A percentile compares a stretch with the other conserved stretches of the same genome.
These are phyloP conservation scores for Saccharomycopsis malanga DNA, from an alignment of 805 yeast genomes.

Conservation along the genomic window DNA sequence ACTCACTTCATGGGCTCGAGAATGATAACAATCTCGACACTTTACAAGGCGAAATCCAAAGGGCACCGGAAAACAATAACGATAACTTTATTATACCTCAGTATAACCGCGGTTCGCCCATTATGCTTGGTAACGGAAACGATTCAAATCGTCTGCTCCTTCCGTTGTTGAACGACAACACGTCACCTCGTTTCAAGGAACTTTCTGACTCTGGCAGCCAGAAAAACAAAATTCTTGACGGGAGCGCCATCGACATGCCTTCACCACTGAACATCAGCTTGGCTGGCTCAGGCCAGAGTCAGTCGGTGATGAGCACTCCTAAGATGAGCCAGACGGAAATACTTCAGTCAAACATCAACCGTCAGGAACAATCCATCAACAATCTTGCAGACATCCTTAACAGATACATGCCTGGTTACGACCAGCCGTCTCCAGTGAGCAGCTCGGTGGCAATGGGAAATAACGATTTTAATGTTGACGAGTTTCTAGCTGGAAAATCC, in stretches of 20 bases:
- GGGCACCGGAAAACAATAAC: constrained; percentile 15
- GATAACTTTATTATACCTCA: constrained; percentile 15
- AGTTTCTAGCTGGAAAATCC: constrained; percentile 11
- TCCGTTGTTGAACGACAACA: not conserved
- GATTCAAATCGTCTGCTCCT: too few relatives aligned
- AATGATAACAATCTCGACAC: not conserved
- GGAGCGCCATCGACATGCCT: not conserved
- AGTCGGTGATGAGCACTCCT: not conserved
- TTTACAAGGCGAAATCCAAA: constrained; percentile 13
- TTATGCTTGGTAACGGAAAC: not conserved
- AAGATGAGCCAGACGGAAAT: not conserved
- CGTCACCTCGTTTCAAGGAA: not conserved
- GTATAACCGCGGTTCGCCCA: not conserved
- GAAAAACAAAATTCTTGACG: not conserved
- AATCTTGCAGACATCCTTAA: constrained; percentile 18
- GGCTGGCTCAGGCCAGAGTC: not conserved
- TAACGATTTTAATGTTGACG: constrained; percentile 19
- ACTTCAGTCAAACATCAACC: constrained; percentile 12
- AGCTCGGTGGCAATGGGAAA: not conserved
- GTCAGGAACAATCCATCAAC: constrained; percentile 19
- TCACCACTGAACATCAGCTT: not conserved
- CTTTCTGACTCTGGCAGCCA: not conserved
- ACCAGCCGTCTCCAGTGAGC: not conserved
- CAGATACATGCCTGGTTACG: constrained; percentile 10
- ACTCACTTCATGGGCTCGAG: not conserved